Evolutionary conservation across 1,139 yeast genomes (phyloP), one percentile per base, ranked within the genome.

Genomic region (Kluyveromyces marxianus): DNA sequence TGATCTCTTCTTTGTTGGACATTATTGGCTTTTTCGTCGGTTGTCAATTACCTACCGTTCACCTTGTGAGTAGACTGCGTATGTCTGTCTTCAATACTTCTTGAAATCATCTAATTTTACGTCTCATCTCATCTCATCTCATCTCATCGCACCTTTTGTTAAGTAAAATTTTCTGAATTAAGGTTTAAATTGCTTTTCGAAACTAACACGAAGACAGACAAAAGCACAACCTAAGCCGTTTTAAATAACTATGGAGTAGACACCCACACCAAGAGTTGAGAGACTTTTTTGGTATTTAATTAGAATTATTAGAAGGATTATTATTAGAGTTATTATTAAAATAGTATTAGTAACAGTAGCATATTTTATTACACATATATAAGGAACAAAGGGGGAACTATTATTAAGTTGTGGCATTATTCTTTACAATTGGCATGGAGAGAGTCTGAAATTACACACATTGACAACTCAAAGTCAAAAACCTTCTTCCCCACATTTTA

Each of bases 301-400:
- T 10, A 21, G 10, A 37, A 25, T 37, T 25, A 25, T 26, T 28
- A 26, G 24, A 37, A 37, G 10, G 31, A 37, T 25, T 37, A 37
- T 10, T 8, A 8, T 26, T 26, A 28, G 25, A 37, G 32, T 14
- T 14, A 14, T 14, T 34, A 35, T 25, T 44, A 24, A 25, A 33
- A 40, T 25, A 36, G 35, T 37, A 41, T 44, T 41, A 41, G 40
- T 29, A 39, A 44, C 44, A 35, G 26, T 37, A 31, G 32, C 43
- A 40, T 35, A 40, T 40, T 40, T 26, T 40, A 34, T 40, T 40
- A 40, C 43, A 34, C n/a, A 40, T 28, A 26, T 32, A 35, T 40
- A 33, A 25, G 27, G 25, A 36, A 25, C 25, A 36, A 36, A 26
- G 30, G 14, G 39, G 14, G 26, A 36, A 36, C 14, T 36, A 25